These are phyloP conservation scores for Cytospora leucostoma DNA, from an alignment of 2,329 filamentous ascomycete genomes.

Conservation along the genomic window DNA sequence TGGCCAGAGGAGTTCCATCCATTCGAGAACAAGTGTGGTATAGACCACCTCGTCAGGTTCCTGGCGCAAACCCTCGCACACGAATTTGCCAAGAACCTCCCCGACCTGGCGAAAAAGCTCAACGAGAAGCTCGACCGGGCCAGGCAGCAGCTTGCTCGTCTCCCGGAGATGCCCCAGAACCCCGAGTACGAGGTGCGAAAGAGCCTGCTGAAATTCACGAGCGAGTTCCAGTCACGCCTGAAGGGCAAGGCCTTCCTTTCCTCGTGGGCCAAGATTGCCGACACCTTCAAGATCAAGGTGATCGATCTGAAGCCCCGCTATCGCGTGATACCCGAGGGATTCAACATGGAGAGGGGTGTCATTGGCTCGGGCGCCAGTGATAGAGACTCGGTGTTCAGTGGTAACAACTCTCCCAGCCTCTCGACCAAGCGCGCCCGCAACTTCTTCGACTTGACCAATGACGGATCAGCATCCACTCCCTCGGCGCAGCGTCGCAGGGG, in stretches of 20 bases:
- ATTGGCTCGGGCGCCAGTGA: slow-evolving; percentile 36
- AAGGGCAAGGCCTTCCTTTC: slow-evolving; percentile 50
- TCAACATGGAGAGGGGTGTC: slow-evolving; percentile 36
- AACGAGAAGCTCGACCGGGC: slow-evolving; percentile 53
- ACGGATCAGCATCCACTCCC: slow-evolving; percentile 13
- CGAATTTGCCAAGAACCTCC: slow-evolving; percentile 51
- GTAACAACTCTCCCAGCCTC: slow-evolving; percentile 28
- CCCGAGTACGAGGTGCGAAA: slow-evolving; percentile 66
- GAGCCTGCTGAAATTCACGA: slow-evolving; percentile 59
- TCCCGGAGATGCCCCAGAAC: slow-evolving; percentile 70
- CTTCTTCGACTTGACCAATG: slow-evolving; percentile 19
- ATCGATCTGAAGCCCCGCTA: slow-evolving; percentile 50
- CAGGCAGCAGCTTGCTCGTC: slow-evolving; percentile 52
- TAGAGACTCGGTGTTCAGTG: slow-evolving; percentile 41
- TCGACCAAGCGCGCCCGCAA: slow-evolving; percentile 20
- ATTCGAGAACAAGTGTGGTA: slow-evolving; percentile 53
- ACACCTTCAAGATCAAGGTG: slow-evolving; percentile 53
- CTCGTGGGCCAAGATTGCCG: slow-evolving; percentile 49
- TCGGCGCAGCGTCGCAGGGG: slow-evolving; percentile 25
- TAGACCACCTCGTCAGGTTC: slow-evolving; percentile 54
- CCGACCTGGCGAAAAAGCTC: slow-evolving; percentile 53
- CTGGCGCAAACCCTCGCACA: slow-evolving; percentile 55
- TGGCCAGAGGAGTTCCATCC: slow-evolving; percentile 54
- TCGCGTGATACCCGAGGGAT: slow-evolving; percentile 38
- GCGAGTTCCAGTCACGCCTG: slow-evolving; percentile 54